phyloP scores from a whole-genome alignment of 2,329 filamentous ascomycete genomes.

The Colletotrichum costaricense region DNA sequence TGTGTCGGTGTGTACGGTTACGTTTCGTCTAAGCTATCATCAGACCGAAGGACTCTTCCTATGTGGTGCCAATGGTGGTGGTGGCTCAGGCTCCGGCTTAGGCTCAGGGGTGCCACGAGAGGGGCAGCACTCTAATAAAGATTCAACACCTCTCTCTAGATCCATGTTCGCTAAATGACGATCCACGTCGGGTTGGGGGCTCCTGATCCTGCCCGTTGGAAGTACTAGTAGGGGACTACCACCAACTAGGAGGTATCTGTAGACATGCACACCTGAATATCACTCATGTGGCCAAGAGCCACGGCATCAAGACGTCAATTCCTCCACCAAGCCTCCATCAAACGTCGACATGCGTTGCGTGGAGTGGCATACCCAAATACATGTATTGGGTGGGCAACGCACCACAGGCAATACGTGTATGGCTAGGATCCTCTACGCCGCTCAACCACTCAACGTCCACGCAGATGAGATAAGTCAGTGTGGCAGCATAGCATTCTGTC shows the following conservation, averaged over 20 bases:
- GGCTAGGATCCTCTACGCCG: background rate
- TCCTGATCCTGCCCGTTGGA: background rate
- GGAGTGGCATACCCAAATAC: background rate
- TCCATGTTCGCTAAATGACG: background rate
- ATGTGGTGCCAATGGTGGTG: background rate
- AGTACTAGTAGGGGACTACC: background rate
- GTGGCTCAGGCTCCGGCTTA: background rate
- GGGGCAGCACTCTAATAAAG: background rate
- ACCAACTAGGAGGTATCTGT: background rate
- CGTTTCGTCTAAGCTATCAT: conserved; percentile 21
- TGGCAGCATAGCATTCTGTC: background rate
- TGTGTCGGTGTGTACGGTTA: background rate
- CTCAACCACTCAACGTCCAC: background rate
- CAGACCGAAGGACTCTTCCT: background rate
- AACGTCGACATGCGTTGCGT: background rate
- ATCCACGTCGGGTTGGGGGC: background rate
- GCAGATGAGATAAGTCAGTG: background rate
- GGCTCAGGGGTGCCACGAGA: background rate
- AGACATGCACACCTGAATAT: background rate
- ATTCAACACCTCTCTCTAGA: background rate
- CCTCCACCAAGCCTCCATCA: background rate
- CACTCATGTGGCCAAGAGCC: background rate
- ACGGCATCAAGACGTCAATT: background rate
- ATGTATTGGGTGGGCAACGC: background rate
- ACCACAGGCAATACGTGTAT: background rate